Evolutionary conservation across 805 yeast species (phyloP).

Genomic region (Myxozyma mucilagina): DNA sequence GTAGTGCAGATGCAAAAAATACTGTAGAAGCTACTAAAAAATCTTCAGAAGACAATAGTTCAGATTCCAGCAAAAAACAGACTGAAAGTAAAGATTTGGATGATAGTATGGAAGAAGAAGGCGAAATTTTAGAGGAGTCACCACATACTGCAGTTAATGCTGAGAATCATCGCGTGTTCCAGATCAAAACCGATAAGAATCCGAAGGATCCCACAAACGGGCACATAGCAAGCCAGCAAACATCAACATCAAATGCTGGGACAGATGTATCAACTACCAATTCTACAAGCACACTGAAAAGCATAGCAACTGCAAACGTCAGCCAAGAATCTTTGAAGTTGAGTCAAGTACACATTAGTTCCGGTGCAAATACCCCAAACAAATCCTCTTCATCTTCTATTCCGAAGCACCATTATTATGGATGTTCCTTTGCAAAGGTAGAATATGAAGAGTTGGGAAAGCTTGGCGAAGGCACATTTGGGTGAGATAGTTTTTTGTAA

Average conservation of each 20-base stretch:
- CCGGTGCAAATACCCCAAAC: neutral
- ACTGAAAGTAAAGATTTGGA: neutral
- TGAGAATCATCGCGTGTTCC: neutral
- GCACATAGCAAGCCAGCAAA: neutral
- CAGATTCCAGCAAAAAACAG: neutral
- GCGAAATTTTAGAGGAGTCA: conserved; percentile 5
- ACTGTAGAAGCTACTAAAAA: too few species aligned
- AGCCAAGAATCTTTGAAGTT: neutral
- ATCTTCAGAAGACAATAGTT: neutral
- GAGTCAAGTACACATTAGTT: neutral
- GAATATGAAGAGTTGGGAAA: conserved; percentile 42
- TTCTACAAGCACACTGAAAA: neutral
- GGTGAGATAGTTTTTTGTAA: conserved; percentile 39
- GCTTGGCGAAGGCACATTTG: conserved; percentile 85
- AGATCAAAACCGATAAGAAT: neutral
- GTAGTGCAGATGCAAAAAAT: neutral
- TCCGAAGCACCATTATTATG: conserved; percentile 32
- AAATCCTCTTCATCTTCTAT: neutral
- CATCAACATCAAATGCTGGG: neutral
- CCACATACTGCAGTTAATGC: neutral
- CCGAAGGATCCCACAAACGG: neutral
- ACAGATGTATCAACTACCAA: neutral
- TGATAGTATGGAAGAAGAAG: conserved; percentile 1
- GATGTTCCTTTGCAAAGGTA: conserved; percentile 41
- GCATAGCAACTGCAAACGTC: neutral